Conservation (phyloP, 2,329 filamentous ascomycete genomes). For the Anthostomella pinea region DNA sequence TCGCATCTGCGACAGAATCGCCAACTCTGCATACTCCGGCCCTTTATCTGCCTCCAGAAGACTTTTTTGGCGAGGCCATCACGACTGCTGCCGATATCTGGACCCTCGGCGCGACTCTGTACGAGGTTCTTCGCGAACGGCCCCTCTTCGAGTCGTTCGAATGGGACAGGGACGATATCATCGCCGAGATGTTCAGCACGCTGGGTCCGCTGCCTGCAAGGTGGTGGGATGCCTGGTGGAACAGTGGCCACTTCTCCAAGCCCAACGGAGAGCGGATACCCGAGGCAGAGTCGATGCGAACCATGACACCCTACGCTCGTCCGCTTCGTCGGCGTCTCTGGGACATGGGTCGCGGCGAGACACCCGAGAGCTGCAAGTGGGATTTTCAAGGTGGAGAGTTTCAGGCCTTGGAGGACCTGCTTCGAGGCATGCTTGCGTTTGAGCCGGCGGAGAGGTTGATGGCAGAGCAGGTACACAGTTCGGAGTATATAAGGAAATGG, state of each 20-base stretch:
- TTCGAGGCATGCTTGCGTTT: slow-evolving; percentile 17
- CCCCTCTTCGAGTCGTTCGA: slow-evolving; percentile 19
- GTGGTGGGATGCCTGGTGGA: slow-evolving; percentile 22
- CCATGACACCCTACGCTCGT: slow-evolving; percentile 11
- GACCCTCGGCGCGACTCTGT: slow-evolving; percentile 22
- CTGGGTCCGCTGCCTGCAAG: slow-evolving; percentile 17
- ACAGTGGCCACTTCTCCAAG: slow-evolving; percentile 15
- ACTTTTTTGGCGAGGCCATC: slow-evolving; percentile 20
- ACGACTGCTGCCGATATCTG: slow-evolving; percentile 22
- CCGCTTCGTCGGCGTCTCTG: slow-evolving; percentile 8
- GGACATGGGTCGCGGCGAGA: slow-evolving; percentile 10
- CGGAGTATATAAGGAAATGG: slow-evolving; percentile 6
- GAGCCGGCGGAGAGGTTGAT: slow-evolving; percentile 16
- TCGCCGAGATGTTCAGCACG: slow-evolving; percentile 20
- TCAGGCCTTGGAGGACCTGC: slow-evolving; percentile 13
- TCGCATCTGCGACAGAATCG: slow-evolving; percentile 7
- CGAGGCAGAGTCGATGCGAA: slow-evolving; percentile 6
- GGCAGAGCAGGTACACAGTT: slow-evolving; percentile 8
- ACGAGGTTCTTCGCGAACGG: slow-evolving; percentile 22
- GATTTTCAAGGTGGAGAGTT: slow-evolving; percentile 14
- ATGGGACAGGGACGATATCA: slow-evolving; percentile 20
- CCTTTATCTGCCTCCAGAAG: slow-evolving; percentile 22
- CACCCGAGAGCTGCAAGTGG: slow-evolving; percentile 10
- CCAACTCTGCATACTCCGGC: slow-evolving; percentile 18
- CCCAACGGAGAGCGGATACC: slow-evolving; percentile 11